phyloP scores from a whole-genome alignment of 805 yeast species.

The Candida easanensis region DNA sequence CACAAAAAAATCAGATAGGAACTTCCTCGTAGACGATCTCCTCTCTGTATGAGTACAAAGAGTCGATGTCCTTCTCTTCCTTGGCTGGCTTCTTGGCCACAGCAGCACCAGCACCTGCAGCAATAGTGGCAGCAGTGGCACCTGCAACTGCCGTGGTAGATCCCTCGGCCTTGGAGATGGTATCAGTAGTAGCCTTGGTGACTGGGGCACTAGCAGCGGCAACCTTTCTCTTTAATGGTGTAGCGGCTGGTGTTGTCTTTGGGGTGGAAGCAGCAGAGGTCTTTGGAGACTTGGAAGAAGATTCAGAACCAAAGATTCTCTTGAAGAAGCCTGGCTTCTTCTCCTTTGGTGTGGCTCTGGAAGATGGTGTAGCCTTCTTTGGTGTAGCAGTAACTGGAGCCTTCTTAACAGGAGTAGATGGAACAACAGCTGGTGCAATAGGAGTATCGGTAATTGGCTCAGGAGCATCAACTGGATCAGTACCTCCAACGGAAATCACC shows the following conservation, averaged over 20 bases:
- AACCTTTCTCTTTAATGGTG: slow-evolving; percentile 7
- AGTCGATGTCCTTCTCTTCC: slow-evolving; percentile 12
- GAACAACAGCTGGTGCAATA: slow-evolving; percentile 1
- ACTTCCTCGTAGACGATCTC: slow-evolving; percentile 22
- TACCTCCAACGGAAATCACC: slow-evolving; percentile 2
- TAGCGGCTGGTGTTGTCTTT: slow-evolving; percentile 5
- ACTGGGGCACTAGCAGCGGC: slow-evolving; percentile 1
- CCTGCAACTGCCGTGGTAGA: slow-evolving; percentile 4
- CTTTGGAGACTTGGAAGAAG: slow-evolving; percentile 3
- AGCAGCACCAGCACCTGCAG: background rate
- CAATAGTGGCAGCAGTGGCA: slow-evolving; percentile 8
- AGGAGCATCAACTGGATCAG: background rate
- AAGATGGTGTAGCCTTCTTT: slow-evolving; percentile 4
- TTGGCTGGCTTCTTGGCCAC: background rate
- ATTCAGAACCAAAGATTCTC: slow-evolving; percentile 6
- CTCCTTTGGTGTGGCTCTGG: slow-evolving; percentile 10
- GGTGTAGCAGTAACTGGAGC: slow-evolving; percentile 4
- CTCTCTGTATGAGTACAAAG: slow-evolving; percentile 24
- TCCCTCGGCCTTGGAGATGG: slow-evolving; percentile 1
- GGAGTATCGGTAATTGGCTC: background rate
- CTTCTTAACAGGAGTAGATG: slow-evolving; percentile 2
- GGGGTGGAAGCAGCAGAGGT: slow-evolving; percentile 6
- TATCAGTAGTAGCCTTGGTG: background rate
- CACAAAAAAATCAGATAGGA: slow-evolving; percentile 4
- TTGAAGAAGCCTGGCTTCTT: slow-evolving; percentile 15